Evolutionary conservation across 75 land plant genomes (phyloP).

Genomic region (Pseudotsuga menziesii): DNA sequence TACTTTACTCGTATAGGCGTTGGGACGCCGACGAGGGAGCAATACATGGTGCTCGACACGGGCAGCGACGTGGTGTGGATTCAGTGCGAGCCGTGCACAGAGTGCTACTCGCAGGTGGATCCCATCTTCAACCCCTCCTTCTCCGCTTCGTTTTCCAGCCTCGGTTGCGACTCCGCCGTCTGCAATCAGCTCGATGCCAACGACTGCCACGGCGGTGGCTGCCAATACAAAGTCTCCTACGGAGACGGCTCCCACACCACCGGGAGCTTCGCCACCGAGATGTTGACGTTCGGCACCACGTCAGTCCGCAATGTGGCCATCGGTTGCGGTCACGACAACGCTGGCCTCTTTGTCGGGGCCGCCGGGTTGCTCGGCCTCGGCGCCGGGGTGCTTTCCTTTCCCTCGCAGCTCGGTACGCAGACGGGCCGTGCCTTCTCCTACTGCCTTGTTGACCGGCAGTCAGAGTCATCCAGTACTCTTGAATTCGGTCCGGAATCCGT

Average conservation of each 20-base stretch:
- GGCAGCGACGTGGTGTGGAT: slow-evolving; percentile 82
- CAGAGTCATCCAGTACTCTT: slow-evolving; percentile 26
- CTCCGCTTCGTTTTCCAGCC: slow-evolving; percentile 48
- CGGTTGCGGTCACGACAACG: slow-evolving; percentile 83
- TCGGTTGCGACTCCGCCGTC: slow-evolving; percentile 43
- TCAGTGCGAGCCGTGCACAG: slow-evolving; percentile 70
- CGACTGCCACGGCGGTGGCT: slow-evolving; percentile 36
- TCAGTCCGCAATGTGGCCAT: slow-evolving; percentile 42
- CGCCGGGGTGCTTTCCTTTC: slow-evolving; percentile 55
- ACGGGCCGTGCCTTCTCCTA: slow-evolving; percentile 58
- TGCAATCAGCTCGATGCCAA: slow-evolving; percentile 41
- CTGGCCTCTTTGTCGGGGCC: slow-evolving; percentile 76
- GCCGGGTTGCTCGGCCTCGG: slow-evolving; percentile 79
- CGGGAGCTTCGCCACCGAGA: slow-evolving; percentile 72
- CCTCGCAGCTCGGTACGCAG: slow-evolving; percentile 50
- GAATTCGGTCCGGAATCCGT: slow-evolving; percentile 43
- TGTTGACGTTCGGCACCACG: slow-evolving; percentile 49
- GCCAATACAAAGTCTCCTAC: slow-evolving; percentile 68
- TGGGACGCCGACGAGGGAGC: slow-evolving; percentile 52
- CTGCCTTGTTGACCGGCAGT: slow-evolving; percentile 55
- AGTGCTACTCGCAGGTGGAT: slow-evolving; percentile 70
- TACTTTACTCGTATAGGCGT: slow-evolving; percentile 67
- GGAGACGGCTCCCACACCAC: slow-evolving; percentile 88
- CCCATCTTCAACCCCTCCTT: slow-evolving; percentile 70
- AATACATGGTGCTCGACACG: slow-evolving; percentile 67